These are phyloP conservation scores for Myrica gale DNA, from an alignment of 306 rosid genomes.

Conservation along the genomic window DNA sequence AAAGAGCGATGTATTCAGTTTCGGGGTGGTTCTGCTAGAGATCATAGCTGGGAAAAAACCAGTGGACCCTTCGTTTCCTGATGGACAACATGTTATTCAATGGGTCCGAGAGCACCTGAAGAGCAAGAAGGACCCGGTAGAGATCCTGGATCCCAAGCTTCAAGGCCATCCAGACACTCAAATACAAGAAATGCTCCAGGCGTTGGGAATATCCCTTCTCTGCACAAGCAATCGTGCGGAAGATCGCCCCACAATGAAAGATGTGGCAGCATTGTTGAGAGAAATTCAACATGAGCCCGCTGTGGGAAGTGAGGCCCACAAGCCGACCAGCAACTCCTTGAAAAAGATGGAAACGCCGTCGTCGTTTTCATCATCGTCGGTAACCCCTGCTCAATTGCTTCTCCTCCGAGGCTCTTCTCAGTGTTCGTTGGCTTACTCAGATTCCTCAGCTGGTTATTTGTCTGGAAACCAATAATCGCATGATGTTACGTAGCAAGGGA, in stretches of 20 bases:
- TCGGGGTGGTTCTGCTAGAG: constrained; percentile 82
- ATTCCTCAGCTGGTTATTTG: constrained; percentile 49
- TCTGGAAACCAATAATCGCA: constrained; percentile 36
- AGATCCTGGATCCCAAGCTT: constrained; percentile 69
- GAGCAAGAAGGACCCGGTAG: constrained; percentile 70
- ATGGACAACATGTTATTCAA: constrained; percentile 69
- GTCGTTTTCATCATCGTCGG: constrained; percentile 50
- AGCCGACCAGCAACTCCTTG: constrained; percentile 27
- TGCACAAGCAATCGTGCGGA: constrained; percentile 73
- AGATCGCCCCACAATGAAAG: constrained; percentile 93
- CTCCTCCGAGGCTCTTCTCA: constrained; percentile 58
- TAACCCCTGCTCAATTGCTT: constrained; percentile 54
- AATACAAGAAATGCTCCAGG: constrained; percentile 80
- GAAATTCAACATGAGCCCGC: constrained; percentile 60
- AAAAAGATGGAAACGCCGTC: constrained; percentile 39
- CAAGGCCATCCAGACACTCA: constrained; percentile 70
- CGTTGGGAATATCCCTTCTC: constrained; percentile 70
- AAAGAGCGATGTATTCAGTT: constrained; percentile 85
- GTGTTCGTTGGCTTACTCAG: constrained; percentile 62
- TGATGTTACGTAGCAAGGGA: neutral
- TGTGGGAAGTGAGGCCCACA: constrained; percentile 45
- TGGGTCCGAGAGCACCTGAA: constrained; percentile 75
- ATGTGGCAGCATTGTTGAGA: constrained; percentile 73
- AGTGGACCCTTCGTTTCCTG: constrained; percentile 66
- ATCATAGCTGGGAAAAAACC: constrained; percentile 84